phyloP scores from a whole-genome alignment of 495 filamentous ascomycete genomes.

The Aspergillus cavernicola region DNA sequence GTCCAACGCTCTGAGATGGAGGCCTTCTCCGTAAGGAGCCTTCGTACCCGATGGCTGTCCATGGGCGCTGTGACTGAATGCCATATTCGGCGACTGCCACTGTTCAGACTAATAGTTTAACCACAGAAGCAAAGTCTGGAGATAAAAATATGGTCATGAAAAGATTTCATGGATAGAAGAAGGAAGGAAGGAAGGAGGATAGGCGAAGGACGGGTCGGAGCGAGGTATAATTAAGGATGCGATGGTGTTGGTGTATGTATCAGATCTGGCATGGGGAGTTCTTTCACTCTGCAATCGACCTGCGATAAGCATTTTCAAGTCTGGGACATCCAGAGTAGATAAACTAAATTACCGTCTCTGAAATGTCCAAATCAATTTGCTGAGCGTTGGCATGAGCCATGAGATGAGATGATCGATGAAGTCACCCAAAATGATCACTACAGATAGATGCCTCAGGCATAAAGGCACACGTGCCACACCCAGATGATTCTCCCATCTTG shows the following conservation, averaged over 20 bases:
- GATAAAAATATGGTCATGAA: not conserved
- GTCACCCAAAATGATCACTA: conserved; percentile 15
- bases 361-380: not conserved
- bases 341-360: not conserved
- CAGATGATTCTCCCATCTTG: not conserved
- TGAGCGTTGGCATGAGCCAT: not conserved
- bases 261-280: conserved; percentile 10
- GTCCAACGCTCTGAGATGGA: conserved; percentile 31
- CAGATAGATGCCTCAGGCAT: conserved; percentile 26
- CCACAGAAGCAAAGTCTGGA: not conserved
- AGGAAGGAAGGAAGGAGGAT: too few species aligned
- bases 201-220: too few species aligned
- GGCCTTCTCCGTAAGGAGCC: conserved; percentile 15
- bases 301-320: conserved; percentile 9
- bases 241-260: conserved; percentile 18
- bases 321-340: not conserved
- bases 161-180: not conserved
- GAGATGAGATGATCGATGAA: conserved; percentile 14
- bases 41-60: conserved; percentile 5
- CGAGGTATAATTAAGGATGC: too few species aligned
- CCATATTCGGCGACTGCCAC: conserved; percentile 21
- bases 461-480: conserved; percentile 22
- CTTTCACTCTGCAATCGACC: conserved; percentile 8
- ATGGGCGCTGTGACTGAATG: conserved; percentile 12
- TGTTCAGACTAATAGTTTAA: not conserved